Evolutionary conservation across 2,329 filamentous ascomycete genomes (phyloP), one percentile per base, ranked within the genome.

Genomic region (Rhytidhysteron rufulum): DNA sequence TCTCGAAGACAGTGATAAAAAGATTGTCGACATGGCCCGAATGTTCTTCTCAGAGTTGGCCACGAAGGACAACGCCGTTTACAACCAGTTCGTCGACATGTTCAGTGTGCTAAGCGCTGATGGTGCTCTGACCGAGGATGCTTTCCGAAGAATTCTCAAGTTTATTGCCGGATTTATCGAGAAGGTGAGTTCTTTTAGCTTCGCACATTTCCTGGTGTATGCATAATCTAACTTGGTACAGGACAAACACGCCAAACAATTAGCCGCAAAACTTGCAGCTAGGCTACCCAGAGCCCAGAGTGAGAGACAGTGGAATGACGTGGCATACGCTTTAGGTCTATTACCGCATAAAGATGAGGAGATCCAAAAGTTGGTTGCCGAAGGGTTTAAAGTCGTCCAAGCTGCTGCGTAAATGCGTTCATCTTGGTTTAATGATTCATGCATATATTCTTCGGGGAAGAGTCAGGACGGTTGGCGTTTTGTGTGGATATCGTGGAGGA

Each of bases 1-100:
- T 53, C 78, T 98, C 21, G 93, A 98, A 67, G 93, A 98, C 58
- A 82, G 83, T n/a, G 94, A 98, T 60, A 89, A 90, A 67, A 81
- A 87, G 46, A 95, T 97, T 48, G 87, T 90, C 1, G 93, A 98
- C 60, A 78, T 98, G 58, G 88, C 89, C 11, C 79, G 88, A 43
- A 97, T 97, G 91, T 98, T 98, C 79, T 98, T 98, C 67, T 91
- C 88, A 0, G 93, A 98, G 67, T 78, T 98, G 40, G 89, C 90
- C 46, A 95, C 89, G 53, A 98, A 98, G 72, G 93, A 98, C 64
- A 98, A 98, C 60, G 93, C 93, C 2, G 88, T 98, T 2, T 98
- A 98, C 67, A 98, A 98, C 64, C 91, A 98, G 70, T 98, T 98
- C 67, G 89, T 98, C 20, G 93, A 98, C 62, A 97, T 98, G 88